Evolutionary conservation across 768 basidiomycete species (phyloP).

Genomic region (Crucibulum laeve): DNA sequence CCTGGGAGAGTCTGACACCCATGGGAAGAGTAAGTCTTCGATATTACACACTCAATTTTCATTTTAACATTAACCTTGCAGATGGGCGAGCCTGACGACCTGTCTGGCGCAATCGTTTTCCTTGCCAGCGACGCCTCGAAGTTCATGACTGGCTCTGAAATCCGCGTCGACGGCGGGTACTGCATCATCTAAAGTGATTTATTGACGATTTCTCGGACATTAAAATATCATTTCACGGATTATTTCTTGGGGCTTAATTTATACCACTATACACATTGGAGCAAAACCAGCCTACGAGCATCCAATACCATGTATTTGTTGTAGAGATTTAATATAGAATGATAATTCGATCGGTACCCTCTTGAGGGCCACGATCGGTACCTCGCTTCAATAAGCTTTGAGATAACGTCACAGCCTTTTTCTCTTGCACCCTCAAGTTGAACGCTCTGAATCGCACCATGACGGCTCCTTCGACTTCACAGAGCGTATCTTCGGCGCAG

Average conservation of each 20-base stretch:
- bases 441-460: constrained; percentile 1
- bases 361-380: background rate
- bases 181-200: constrained; percentile 48
- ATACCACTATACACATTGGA: background rate
- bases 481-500: constrained; percentile 11
- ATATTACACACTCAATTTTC: background rate
- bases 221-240: background rate
- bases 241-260: background rate
- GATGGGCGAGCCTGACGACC: constrained; percentile 93
- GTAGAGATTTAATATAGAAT: background rate
- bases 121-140: constrained; percentile 85
- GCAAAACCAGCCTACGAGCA: background rate
- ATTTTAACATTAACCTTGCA: constrained; percentile 19
- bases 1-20: constrained; percentile 82
- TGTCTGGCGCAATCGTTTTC: constrained; percentile 87
- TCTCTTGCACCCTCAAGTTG: too few relatives aligned
- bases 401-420: too few relatives aligned
- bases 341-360: background rate
- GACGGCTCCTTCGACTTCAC: constrained; percentile 5
- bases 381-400: too few relatives aligned
- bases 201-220: background rate
- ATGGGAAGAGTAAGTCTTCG: constrained; percentile 67
- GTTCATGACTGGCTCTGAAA: constrained; percentile 86
- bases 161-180: constrained; percentile 89
- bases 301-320: background rate